Evolutionary conservation across 768 basidiomycete genomes (phyloP).

Genomic region (Crepidotus variabilis): DNA sequence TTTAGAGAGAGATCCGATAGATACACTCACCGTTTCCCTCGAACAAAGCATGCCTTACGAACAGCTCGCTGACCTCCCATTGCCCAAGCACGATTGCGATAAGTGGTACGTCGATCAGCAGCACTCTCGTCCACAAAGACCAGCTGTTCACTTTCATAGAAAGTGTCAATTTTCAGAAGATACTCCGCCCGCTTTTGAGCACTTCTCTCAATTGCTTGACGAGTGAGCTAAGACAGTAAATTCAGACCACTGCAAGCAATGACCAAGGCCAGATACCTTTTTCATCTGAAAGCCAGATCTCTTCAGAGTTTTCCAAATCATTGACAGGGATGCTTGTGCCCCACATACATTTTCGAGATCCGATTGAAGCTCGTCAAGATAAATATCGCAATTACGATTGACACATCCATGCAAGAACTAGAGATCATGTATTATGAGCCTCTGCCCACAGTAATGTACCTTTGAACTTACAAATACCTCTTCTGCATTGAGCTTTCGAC

Average conservation of each 20-base stretch:
- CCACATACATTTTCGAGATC: background rate
- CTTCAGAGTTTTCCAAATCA: constrained; percentile 2
- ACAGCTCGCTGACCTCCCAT: constrained; percentile 6
- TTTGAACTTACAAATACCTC: background rate
- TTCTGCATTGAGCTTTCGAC: background rate
- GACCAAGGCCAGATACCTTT: background rate
- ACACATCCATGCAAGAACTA: too few species aligned
- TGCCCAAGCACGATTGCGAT: constrained; percentile 20
- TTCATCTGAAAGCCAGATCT: background rate
- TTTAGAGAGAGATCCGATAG: constrained; percentile 11
- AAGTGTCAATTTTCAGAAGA: constrained; percentile 9
- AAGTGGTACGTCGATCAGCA: constrained; percentile 19
- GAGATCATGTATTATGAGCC: too few species aligned
- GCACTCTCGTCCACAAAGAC: constrained; percentile 29
- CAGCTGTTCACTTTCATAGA: constrained; percentile 17
- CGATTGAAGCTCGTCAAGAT: background rate
- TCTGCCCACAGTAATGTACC: too few species aligned
- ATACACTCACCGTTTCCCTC: constrained; percentile 17
- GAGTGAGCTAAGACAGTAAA: constrained; percentile 1
- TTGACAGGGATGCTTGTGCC: background rate
- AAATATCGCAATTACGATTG: background rate
- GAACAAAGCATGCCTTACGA: constrained; percentile 21
- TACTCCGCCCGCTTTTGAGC: constrained; percentile 12
- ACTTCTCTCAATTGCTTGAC: constrained; percentile 17
- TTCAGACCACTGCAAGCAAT: background rate